Evolutionary conservation across 2,329 filamentous ascomycete genomes (phyloP).

Genomic region (Drechslera avenae): DNA sequence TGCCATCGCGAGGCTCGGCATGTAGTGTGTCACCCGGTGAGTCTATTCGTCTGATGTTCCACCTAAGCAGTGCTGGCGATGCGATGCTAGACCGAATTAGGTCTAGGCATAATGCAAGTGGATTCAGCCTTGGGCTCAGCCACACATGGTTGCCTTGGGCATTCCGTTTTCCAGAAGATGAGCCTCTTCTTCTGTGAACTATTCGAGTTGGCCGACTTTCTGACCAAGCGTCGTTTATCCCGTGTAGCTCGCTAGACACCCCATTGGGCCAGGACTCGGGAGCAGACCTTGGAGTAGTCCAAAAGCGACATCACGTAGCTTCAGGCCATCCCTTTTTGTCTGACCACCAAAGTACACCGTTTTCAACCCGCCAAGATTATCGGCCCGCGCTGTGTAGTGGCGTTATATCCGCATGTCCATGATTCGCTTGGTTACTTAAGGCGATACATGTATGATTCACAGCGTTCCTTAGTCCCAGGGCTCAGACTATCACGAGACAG

Average conservation of each 20-base stretch:
- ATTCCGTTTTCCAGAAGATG: no score
- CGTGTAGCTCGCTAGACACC: no score
- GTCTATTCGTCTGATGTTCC: not conserved
- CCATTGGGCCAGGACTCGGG: no score
- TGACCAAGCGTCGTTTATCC: no score
- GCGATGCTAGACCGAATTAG: not conserved
- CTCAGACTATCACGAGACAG: constrained; percentile 13
- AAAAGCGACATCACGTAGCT: not conserved
- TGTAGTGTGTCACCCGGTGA: constrained; percentile 2
- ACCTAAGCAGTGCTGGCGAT: not conserved
- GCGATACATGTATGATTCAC: not conserved
- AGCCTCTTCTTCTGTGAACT: no score
- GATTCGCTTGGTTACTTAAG: constrained; percentile 12
- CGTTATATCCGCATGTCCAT: not conserved
- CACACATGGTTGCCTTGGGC: no score
- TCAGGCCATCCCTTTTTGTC: not conserved
- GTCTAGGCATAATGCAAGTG: not conserved
- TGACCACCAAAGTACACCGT: constrained; percentile 2
- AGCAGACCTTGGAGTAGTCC: no score
- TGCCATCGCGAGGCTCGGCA: not conserved
- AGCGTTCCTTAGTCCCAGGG: constrained; percentile 7
- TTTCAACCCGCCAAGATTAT: constrained; percentile 12
- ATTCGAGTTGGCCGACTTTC: no score
- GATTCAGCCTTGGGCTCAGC: not conserved
- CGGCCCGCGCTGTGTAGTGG: constrained; percentile 11